Conservation (phyloP, 108 stramenopile genomes). For the Skeletonema grethae region DNA sequence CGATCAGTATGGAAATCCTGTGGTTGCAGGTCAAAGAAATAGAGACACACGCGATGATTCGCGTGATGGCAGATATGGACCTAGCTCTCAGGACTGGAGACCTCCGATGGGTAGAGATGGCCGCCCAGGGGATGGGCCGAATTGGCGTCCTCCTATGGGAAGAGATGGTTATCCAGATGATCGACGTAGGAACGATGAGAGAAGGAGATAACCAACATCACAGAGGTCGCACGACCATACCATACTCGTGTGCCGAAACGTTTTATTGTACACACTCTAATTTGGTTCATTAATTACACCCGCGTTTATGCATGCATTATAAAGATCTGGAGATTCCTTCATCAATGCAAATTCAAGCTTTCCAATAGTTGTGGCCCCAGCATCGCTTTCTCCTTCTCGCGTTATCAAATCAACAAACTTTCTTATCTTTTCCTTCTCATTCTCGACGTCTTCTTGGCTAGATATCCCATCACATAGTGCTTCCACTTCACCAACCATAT, state of each 20-base stretch:
- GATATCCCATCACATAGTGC: slow-evolving; percentile 12
- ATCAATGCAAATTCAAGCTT: slow-evolving; percentile 48
- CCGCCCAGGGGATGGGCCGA: neutral
- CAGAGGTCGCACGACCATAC: too few species aligned
- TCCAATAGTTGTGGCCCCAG: slow-evolving; percentile 18
- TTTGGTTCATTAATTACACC: slow-evolving; percentile 16
- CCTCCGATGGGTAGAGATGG: slow-evolving; percentile 1
- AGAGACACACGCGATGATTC: neutral
- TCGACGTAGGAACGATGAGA: neutral
- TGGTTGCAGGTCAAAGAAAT: neutral
- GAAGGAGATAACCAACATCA: neutral
- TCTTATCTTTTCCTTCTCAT: slow-evolving; percentile 32
- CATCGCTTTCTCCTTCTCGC: neutral
- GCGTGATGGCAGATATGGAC: neutral
- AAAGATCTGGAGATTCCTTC: slow-evolving; percentile 24
- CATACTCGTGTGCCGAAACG: neutral
- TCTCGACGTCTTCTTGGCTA: slow-evolving; percentile 19
- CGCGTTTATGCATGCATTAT: slow-evolving; percentile 35
- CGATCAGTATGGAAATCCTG: slow-evolving; percentile 22
- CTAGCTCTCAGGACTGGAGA: neutral
- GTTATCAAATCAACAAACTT: slow-evolving; percentile 34
- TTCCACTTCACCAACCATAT: slow-evolving; percentile 47
- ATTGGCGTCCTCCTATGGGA: neutral
- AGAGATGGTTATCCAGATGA: neutral
- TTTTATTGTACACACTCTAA: neutral